Base-by-base conservation (phyloP, 495 filamentous ascomycete species). In the Penicillium atrosanguineum region DNA sequence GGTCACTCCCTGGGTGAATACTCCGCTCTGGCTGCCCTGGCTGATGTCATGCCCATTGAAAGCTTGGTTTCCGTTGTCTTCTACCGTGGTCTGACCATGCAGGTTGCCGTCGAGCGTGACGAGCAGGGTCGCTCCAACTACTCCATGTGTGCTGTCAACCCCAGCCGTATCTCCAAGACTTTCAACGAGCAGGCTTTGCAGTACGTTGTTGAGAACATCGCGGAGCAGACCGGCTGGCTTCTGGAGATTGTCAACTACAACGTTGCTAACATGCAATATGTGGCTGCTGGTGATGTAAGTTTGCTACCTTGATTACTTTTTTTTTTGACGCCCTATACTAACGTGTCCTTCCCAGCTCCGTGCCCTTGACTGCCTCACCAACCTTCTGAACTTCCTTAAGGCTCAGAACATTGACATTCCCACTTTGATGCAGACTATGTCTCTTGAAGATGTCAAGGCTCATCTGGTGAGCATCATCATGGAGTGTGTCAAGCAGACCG, bases 231-330 rank as follows among this genome's bases (percentile, higher is more conserved):
- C 6, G 86, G 84, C 51, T 97, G 94, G 94, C 81, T 98, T 7
- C 73, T 98, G 48, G 94, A 98, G 72, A 96, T 98, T 70, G 94
- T 98, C 82, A 98, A 98, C 73, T 94, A 90, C 80, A 98, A 98
- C 74, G 90, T 98, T 59, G 88, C 91, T 63, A 97, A 98, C 77
- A 87, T 90, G 89, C 94, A 98, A 70, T 98, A 98, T 67, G 94
- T 98, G 57, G 95, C 90, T 63, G 94, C 94, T 62, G 94, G 94
- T 71, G 94, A 98, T 75, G 69, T 74, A 67, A 73, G 68, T 72
- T 46, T 44, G 12, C 7, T 37, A 16, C 16, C 25, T 18, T 50
- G 11, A 39, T 20, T 7, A 42, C 16, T 14, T 16, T 16, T 25
- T 3, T 26, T 29, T 5, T 19, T 53, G 15, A 31, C 7, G 14